Percentiles rank a stretch among this genome's conserved stretches.
phyloP scores from a whole-genome alignment of 2,329 filamentous ascomycete species.

The Phyllosticta paracitricarpa region DNA sequence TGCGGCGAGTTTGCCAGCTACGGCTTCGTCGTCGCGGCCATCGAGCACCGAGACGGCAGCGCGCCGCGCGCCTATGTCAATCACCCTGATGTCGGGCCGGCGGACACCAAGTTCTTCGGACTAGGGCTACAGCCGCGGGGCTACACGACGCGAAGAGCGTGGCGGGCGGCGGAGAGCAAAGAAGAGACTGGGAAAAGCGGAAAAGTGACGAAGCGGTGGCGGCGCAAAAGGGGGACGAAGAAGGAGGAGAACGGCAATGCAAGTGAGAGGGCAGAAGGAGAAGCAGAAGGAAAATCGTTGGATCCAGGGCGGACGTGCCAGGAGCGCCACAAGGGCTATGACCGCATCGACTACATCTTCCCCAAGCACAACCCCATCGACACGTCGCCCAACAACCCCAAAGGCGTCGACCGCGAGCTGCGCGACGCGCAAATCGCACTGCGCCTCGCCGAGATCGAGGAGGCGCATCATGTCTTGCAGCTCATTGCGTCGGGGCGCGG shows the following conservation, averaged over 20 bases:
- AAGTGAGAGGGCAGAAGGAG: background rate
- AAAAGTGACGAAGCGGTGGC: background rate
- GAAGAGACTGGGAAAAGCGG: background rate
- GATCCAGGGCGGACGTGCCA: conserved; percentile 28
- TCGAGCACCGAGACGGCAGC: conserved; percentile 57
- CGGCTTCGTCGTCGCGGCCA: conserved; percentile 53
- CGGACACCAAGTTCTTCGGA: background rate
- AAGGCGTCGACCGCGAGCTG: conserved; percentile 51
- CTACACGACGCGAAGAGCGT: background rate
- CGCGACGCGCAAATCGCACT: conserved; percentile 53
- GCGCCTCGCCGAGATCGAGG: conserved; percentile 54
- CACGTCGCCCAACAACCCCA: conserved; percentile 43
- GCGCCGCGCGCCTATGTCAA: conserved; percentile 54
- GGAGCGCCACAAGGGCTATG: conserved; percentile 31
- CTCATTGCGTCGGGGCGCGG: conserved; percentile 47
- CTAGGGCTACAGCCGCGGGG: background rate
- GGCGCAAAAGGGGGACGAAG: background rate
- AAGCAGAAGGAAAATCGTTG: conserved; percentile 15
- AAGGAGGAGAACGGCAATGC: background rate
- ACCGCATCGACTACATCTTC: conserved; percentile 53
- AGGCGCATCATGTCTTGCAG: conserved; percentile 48
- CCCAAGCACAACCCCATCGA: conserved; percentile 42
- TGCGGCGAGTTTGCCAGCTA: conserved; percentile 59
- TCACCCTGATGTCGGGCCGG: conserved; percentile 32
- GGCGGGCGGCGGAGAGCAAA: background rate